These are phyloP conservation scores for Hypoxylon sp. DNA, from an alignment of 2,329 filamentous ascomycete species.

Conservation along the genomic window DNA sequence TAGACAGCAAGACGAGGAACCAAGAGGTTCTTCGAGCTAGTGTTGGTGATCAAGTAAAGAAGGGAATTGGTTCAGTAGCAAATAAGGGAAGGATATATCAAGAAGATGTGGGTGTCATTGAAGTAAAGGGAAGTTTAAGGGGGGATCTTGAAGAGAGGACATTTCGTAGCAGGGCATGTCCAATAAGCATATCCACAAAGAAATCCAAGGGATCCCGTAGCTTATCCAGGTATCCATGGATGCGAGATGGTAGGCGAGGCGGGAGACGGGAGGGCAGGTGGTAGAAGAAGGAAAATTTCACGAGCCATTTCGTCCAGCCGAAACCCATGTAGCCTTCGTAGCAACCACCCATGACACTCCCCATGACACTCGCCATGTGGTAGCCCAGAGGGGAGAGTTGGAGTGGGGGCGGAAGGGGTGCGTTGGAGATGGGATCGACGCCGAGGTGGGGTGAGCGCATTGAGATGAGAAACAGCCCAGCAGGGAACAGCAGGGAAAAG, in stretches of 20 bases:
- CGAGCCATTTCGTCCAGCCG: conserved; percentile 49
- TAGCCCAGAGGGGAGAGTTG: conserved; percentile 45
- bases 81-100: conserved; percentile 12
- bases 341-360: conserved; percentile 49
- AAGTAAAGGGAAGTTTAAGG: conserved; percentile 26
- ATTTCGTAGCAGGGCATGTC: conserved; percentile 37
- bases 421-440: conserved; percentile 51
- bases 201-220: conserved; percentile 32
- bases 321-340: conserved; percentile 37
- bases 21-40: conserved; percentile 28
- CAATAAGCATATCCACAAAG: conserved; percentile 35
- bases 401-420: conserved; percentile 50
- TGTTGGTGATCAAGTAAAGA: conserved; percentile 4
- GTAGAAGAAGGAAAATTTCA: conserved; percentile 50
- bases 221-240: conserved; percentile 34
- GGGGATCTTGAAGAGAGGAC: conserved; percentile 33
- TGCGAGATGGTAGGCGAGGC: conserved; percentile 37
- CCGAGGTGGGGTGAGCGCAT: conserved; percentile 48
- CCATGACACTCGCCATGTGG: conserved; percentile 55
- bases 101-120: conserved; percentile 30
- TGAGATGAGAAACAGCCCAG: conserved; percentile 39
- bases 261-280: conserved; percentile 44
- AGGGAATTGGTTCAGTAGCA: conserved; percentile 1
- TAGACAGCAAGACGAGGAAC: conserved; percentile 36
- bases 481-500: conserved; percentile 12